phyloP scores from a whole-genome alignment of 495 filamentous ascomycete genomes.

The Tricharina praecox region DNA sequence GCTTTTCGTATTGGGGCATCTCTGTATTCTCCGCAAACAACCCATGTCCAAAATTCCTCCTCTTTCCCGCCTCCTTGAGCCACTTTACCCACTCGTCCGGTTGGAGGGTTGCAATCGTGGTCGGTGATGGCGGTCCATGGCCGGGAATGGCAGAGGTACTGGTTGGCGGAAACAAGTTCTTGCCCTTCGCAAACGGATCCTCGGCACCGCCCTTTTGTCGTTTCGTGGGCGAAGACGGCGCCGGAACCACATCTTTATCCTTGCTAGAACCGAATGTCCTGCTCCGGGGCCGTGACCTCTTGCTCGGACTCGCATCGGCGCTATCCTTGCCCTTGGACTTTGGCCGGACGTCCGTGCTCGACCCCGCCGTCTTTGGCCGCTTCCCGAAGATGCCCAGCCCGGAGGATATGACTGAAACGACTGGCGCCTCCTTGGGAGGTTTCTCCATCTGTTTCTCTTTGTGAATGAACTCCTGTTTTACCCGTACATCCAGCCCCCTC shows the following conservation, averaged over 20 bases:
- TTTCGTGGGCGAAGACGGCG: constrained; percentile 29
- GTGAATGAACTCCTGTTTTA: constrained; percentile 88
- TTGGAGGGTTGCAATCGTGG: constrained; percentile 31
- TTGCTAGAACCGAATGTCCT: constrained; percentile 28
- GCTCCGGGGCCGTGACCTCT: constrained; percentile 33
- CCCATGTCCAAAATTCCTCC: constrained; percentile 34
- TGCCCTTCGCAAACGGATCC: constrained; percentile 1
- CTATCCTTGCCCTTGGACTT: constrained; percentile 20
- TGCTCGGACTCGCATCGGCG: constrained; percentile 29
- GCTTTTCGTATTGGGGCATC: constrained; percentile 12
- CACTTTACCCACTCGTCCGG: constrained; percentile 26
- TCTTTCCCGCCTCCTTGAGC: constrained; percentile 31
- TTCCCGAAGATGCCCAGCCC: constrained; percentile 34
- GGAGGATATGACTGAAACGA: constrained; percentile 1
- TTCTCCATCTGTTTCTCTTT: constrained; percentile 44
- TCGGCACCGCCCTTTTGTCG: constrained; percentile 34
- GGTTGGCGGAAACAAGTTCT: constrained; percentile 28
- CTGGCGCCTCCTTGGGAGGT: constrained; percentile 31
- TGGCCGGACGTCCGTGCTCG: constrained; percentile 37
- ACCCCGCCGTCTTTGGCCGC: constrained; percentile 62
- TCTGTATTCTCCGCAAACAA: constrained; percentile 20
- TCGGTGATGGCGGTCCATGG: constrained; percentile 24
- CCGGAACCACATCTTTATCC: constrained; percentile 36
- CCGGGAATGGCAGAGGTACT: constrained; percentile 22
- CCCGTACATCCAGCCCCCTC: constrained; percentile 67